Evolutionary conservation across 345 rosid species (phyloP).

Genomic region (Camelina sativa): DNA sequence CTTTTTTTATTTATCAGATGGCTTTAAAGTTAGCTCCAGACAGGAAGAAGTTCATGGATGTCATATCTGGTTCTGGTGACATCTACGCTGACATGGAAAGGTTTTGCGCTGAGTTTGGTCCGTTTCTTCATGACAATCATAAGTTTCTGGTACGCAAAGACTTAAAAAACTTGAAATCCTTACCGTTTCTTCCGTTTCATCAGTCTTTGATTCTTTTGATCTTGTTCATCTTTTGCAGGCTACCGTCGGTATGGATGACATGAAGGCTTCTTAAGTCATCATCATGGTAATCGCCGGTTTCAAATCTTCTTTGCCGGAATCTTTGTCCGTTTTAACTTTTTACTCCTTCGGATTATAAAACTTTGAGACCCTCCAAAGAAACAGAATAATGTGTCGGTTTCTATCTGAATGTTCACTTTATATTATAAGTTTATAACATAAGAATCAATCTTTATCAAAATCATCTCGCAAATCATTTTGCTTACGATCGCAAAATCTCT

Average conservation of each 20-base stretch:
- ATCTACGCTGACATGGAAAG: slow-evolving; percentile 77
- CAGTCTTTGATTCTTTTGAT: slow-evolving; percentile 5
- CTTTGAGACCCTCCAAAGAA: slow-evolving; percentile 28
- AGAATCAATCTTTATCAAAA: slow-evolving; percentile 3
- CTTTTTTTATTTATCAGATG: slow-evolving; percentile 51
- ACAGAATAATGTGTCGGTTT: slow-evolving; percentile 32
- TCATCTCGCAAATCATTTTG: neutral
- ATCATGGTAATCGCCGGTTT: slow-evolving; percentile 16
- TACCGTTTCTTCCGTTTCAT: slow-evolving; percentile 17
- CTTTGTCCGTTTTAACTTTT: slow-evolving; percentile 11
- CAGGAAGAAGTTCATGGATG: slow-evolving; percentile 96
- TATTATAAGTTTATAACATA: slow-evolving; percentile 23
- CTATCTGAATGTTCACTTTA: slow-evolving; percentile 30
- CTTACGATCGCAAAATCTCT: neutral
- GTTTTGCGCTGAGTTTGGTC: slow-evolving; percentile 77
- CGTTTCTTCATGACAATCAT: slow-evolving; percentile 85
- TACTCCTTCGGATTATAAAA: slow-evolving; percentile 17
- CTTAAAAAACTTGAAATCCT: neutral
- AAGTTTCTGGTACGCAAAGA: slow-evolving; percentile 79
- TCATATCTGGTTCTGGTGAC: slow-evolving; percentile 80
- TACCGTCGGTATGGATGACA: slow-evolving; percentile 79
- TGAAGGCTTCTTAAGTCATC: slow-evolving; percentile 72
- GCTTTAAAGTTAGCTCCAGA: slow-evolving; percentile 97
- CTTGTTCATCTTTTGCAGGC: slow-evolving; percentile 52
- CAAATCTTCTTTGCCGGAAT: slow-evolving; percentile 26